Evolutionary conservation across 331 rosid species (phyloP).

Genomic region (Ulmus americana): DNA sequence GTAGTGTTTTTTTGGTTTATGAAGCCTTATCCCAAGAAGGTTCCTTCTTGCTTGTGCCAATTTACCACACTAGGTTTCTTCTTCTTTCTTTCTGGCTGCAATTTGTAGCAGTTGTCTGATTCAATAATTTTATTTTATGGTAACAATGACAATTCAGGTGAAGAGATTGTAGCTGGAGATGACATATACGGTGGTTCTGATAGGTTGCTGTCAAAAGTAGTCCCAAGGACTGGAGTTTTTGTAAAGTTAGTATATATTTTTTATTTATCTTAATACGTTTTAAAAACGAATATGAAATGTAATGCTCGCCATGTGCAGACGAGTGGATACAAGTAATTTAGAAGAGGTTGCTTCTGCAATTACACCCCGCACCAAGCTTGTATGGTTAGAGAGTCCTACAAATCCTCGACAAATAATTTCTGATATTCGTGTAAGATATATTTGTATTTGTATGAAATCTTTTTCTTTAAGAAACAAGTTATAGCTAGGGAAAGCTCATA

Average conservation of each 20-base stretch:
- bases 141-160: slow-evolving; percentile 43
- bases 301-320: slow-evolving; percentile 44
- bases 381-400: slow-evolving; percentile 96
- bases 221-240: slow-evolving; percentile 68
- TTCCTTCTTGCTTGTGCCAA: not conserved
- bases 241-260: slow-evolving; percentile 64
- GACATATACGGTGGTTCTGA: slow-evolving; percentile 89
- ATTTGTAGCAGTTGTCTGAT: not conserved
- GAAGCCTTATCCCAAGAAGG: not conserved
- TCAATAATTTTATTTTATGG: slow-evolving; percentile 8
- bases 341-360: slow-evolving; percentile 77
- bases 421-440: slow-evolving; percentile 61
- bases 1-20: slow-evolving; percentile 2
- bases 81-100: slow-evolving; percentile 6
- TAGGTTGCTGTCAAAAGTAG: slow-evolving; percentile 66
- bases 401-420: slow-evolving; percentile 72
- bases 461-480: not conserved
- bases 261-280: slow-evolving; percentile 19
- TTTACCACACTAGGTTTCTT: not conserved
- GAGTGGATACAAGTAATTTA: slow-evolving; percentile 70
- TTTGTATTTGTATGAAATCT: not conserved
- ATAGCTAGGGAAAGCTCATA: not conserved
- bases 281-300: slow-evolving; percentile 15
- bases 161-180: slow-evolving; percentile 86
- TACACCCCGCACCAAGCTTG: slow-evolving; percentile 77